Conservation (phyloP, 306 rosid species). For the Lathyrus tuberosus region DNA sequence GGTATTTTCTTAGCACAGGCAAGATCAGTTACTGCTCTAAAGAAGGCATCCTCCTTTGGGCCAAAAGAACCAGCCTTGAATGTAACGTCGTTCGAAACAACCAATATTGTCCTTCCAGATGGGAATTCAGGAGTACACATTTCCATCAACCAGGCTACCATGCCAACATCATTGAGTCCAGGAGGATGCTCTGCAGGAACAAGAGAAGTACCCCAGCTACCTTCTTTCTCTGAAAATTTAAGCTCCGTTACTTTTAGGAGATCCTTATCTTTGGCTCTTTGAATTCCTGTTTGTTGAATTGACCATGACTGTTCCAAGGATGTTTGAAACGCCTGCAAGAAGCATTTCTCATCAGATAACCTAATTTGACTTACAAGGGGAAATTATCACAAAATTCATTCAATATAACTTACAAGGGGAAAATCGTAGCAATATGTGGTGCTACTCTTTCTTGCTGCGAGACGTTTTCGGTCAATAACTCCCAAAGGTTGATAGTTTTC, state of each 20-base stretch:
- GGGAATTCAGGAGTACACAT: slow-evolving; percentile 95
- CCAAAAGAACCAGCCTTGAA: slow-evolving; percentile 98
- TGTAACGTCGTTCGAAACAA: slow-evolving; percentile 91
- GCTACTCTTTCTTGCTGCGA: slow-evolving; percentile 80
- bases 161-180: slow-evolving; percentile 89
- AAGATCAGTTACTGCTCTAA: slow-evolving; percentile 87
- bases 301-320: slow-evolving; percentile 88
- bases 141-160: slow-evolving; percentile 95
- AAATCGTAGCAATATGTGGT: slow-evolving; percentile 98
- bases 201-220: slow-evolving; percentile 86
- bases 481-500: slow-evolving; percentile 82
- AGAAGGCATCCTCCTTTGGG: slow-evolving; percentile 94
- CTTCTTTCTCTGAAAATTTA: slow-evolving; percentile 71
- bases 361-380: slow-evolving; percentile 25
- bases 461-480: slow-evolving; percentile 79
- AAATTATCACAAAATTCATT: slow-evolving; percentile 15
- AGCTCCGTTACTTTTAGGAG: slow-evolving; percentile 78
- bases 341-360: slow-evolving; percentile 39
- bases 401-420: slow-evolving; percentile 73
- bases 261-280: slow-evolving; percentile 54
- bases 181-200: slow-evolving; percentile 65
- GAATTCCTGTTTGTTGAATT: slow-evolving; percentile 53
- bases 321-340: slow-evolving; percentile 79
- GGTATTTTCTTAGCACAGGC: slow-evolving; percentile 86
- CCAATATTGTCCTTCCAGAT: slow-evolving; percentile 85